Conservation (phyloP, 2,329 filamentous ascomycete species). For the Trichophyton schoenleinii region DNA sequence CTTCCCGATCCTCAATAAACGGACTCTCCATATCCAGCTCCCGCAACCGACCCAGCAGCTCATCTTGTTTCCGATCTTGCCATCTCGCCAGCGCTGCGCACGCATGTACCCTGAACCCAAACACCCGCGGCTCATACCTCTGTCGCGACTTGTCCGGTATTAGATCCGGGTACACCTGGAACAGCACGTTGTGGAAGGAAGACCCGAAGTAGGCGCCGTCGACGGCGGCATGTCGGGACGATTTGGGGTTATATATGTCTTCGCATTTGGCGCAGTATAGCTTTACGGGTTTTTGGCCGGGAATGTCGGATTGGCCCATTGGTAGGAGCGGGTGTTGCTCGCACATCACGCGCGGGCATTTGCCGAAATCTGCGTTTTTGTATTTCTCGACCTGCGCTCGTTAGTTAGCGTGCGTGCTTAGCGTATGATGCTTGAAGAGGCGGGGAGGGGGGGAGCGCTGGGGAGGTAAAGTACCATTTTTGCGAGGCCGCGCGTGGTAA, state of each 20-base stretch:
- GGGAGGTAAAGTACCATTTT: slow-evolving; percentile 66
- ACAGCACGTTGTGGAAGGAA: slow-evolving; percentile 97
- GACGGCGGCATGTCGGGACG: slow-evolving; percentile 83
- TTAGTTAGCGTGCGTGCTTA: neutral
- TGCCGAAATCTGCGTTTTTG: slow-evolving; percentile 95
- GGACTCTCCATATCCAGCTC: slow-evolving; percentile 59
- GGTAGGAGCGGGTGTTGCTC: slow-evolving; percentile 85
- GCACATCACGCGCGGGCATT: slow-evolving; percentile 93
- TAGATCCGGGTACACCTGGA: slow-evolving; percentile 90
- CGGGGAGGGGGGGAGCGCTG: neutral
- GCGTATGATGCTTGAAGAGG: neutral
- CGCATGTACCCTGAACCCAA: slow-evolving; percentile 91
- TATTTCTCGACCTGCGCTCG: slow-evolving; percentile 78
- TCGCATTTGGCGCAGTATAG: slow-evolving; percentile 96
- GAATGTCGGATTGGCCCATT: slow-evolving; percentile 83
- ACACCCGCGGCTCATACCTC: slow-evolving; percentile 79
- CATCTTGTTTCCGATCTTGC: slow-evolving; percentile 70
- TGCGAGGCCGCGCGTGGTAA: slow-evolving; percentile 80
- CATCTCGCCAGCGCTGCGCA: slow-evolving; percentile 77
- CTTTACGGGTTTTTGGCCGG: slow-evolving; percentile 82
- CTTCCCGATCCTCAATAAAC: slow-evolving; percentile 58
- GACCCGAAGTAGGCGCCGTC: slow-evolving; percentile 97
- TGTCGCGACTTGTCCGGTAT: slow-evolving; percentile 74
- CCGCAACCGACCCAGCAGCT: slow-evolving; percentile 67
- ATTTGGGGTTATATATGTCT: slow-evolving; percentile 98